Evolutionary conservation across 2,329 filamentous ascomycete species (phyloP).

Genomic region (Colletotrichum caudatum): DNA sequence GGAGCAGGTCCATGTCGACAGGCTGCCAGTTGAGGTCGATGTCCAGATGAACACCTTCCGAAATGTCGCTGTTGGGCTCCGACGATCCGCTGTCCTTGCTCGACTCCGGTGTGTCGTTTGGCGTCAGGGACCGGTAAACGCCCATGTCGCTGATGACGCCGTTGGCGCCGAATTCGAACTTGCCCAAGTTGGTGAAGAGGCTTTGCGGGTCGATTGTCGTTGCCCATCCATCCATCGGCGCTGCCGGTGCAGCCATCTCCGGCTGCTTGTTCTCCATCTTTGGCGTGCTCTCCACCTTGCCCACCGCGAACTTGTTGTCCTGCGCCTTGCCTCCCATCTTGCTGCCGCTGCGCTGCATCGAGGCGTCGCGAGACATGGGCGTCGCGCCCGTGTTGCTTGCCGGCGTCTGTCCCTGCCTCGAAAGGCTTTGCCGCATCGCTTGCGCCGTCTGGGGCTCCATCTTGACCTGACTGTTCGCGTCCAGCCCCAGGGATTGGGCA

Average conservation of each 20-base stretch:
- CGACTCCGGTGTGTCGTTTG: slow-evolving; percentile 74
- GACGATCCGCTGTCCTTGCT: slow-evolving; percentile 70
- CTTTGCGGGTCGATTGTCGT: slow-evolving; percentile 56
- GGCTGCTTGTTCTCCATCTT: slow-evolving; percentile 46
- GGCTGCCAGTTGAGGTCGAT: slow-evolving; percentile 65
- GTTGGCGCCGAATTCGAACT: slow-evolving; percentile 56
- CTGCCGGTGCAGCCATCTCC: slow-evolving; percentile 46
- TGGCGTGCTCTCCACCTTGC: slow-evolving; percentile 47
- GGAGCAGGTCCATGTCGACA: slow-evolving; percentile 59
- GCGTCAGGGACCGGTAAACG: slow-evolving; percentile 67
- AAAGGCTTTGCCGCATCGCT: slow-evolving; percentile 56
- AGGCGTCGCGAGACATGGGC: slow-evolving; percentile 63
- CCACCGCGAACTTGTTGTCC: slow-evolving; percentile 49
- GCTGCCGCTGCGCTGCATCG: slow-evolving; percentile 65
- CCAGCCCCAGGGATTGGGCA: slow-evolving; percentile 62
- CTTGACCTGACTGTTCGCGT: slow-evolving; percentile 60
- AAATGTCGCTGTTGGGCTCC: slow-evolving; percentile 72
- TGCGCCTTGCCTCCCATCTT: slow-evolving; percentile 55
- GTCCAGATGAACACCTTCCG: slow-evolving; percentile 66
- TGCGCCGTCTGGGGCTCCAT: slow-evolving; percentile 50
- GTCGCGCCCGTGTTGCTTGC: slow-evolving; percentile 56
- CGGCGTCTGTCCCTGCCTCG: slow-evolving; percentile 63
- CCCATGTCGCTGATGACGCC: slow-evolving; percentile 66
- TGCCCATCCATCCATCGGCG: slow-evolving; percentile 51
- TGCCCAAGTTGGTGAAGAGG: slow-evolving; percentile 57